Evolutionary conservation across 345 rosid species (phyloP).

Genomic region (Chamaenerion angustifolium): DNA sequence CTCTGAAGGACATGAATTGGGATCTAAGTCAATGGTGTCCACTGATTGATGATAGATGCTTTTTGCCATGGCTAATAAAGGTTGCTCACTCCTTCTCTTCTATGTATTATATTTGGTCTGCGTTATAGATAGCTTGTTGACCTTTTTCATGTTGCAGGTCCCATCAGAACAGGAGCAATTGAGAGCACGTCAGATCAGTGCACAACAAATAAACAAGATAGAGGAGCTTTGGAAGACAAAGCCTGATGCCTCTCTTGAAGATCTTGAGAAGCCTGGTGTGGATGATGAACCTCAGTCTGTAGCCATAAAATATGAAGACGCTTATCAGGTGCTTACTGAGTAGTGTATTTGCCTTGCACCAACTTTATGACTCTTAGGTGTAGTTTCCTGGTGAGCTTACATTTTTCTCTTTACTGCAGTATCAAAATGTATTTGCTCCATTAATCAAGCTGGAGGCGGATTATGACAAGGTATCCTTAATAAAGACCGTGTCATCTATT

Average conservation of each 20-base stretch:
- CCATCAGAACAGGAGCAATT: constrained; percentile 99
- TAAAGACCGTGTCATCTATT: constrained; percentile 1
- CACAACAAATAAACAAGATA: constrained; percentile 96
- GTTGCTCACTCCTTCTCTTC: constrained; percentile 22
- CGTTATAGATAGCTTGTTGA: constrained; percentile 12
- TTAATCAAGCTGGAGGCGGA: constrained; percentile 99
- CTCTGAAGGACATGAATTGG: constrained; percentile 99
- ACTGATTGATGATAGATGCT: constrained; percentile 96
- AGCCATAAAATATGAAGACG: constrained; percentile 92
- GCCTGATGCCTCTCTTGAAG: constrained; percentile 97
- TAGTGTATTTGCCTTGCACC: neutral
- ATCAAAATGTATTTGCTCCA: constrained; percentile 99
- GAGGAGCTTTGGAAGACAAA: constrained; percentile 99
- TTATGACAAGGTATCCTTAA: constrained; percentile 69
- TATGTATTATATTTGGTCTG: neutral
- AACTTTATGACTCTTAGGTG: neutral
- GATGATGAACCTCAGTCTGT: constrained; percentile 99
- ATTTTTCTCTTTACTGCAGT: constrained; percentile 42
- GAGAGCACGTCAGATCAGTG: constrained; percentile 97
- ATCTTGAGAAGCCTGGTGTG: constrained; percentile 99
- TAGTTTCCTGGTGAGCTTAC: constrained; percentile 3
- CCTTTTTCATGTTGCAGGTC: constrained; percentile 32
- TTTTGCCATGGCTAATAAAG: constrained; percentile 98
- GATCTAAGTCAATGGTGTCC: constrained; percentile 99
- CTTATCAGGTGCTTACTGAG: constrained; percentile 55